phyloP scores from a whole-genome alignment of 176 grass and related monocot genomes.

The Paspalum notatum region DNA sequence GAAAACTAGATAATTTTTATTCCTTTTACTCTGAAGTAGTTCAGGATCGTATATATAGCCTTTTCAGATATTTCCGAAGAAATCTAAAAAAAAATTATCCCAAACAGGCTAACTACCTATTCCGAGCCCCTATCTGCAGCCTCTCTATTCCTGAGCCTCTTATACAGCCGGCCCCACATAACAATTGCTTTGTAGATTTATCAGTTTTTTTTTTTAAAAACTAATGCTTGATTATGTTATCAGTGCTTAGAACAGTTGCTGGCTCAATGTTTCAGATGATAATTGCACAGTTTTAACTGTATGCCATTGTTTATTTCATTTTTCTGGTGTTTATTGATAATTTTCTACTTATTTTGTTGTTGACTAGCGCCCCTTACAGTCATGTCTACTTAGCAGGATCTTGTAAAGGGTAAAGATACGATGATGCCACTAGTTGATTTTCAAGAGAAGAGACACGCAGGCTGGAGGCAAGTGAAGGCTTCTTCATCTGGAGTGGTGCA shows the following conservation, averaged over 20 bases:
- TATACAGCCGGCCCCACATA: no score
- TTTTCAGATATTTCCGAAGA: no score
- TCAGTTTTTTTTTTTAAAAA: slow-evolving; percentile 16
- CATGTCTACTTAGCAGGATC: slow-evolving; percentile 71
- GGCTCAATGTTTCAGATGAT: slow-evolving; percentile 18
- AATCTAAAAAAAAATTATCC: no score
- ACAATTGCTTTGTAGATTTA: slow-evolving; percentile 19
- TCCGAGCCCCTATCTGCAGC: no score
- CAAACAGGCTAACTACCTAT: no score
- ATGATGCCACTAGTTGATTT: slow-evolving; percentile 87
- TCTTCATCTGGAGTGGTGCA: slow-evolving; percentile 82
- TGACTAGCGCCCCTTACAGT: slow-evolving; percentile 38
- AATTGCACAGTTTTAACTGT: slow-evolving; percentile 19
- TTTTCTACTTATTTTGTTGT: slow-evolving; percentile 37
- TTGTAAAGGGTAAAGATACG: slow-evolving; percentile 82
- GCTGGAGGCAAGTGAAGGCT: slow-evolving; percentile 81
- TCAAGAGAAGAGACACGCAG: slow-evolving; percentile 83
- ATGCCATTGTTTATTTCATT: slow-evolving; percentile 10
- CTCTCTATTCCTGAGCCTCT: no score
- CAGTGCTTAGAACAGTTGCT: neutral
- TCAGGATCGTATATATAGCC: no score
- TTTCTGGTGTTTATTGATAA: slow-evolving; percentile 20
- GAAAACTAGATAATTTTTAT: no score
- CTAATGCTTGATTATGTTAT: slow-evolving; percentile 5
- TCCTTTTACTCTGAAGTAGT: no score